A percentile compares a stretch with the other conserved stretches of the same genome.
These are phyloP conservation scores for Peronospora destructor DNA, from an alignment of 352 stramenopile species.

Conservation along the genomic window DNA sequence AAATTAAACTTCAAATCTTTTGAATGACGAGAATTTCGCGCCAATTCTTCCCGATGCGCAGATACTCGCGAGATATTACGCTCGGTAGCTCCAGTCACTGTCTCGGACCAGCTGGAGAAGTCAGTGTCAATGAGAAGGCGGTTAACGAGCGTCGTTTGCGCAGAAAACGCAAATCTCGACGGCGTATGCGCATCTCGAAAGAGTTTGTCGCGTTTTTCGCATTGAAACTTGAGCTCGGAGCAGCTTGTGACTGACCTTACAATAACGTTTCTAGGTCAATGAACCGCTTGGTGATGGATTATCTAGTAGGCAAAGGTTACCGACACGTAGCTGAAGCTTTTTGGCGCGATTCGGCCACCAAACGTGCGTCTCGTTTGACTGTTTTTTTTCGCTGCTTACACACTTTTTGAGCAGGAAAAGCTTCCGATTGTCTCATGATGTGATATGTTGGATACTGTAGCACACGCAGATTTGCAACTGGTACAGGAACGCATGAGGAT, in stretches of 20 bases:
- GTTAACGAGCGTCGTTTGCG: slow-evolving; percentile 18
- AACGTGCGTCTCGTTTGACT: slow-evolving; percentile 38
- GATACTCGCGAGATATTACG: slow-evolving; percentile 16
- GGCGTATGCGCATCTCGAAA: slow-evolving; percentile 60
- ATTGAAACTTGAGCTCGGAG: background rate
- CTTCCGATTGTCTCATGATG: slow-evolving; percentile 16
- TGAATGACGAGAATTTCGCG: too few relatives aligned
- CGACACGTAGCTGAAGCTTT: slow-evolving; percentile 71
- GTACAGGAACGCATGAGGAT: slow-evolving; percentile 70
- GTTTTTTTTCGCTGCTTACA: background rate
- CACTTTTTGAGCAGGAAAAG: background rate
- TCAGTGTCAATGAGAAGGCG: slow-evolving; percentile 11
- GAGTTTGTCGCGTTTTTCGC: slow-evolving; percentile 33
- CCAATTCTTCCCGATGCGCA: too few relatives aligned
- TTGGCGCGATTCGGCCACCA: slow-evolving; percentile 58
- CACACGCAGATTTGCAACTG: slow-evolving; percentile 62
- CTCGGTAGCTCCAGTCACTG: slow-evolving; percentile 17
- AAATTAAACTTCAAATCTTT: too few relatives aligned
- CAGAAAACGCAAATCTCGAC: slow-evolving; percentile 25
- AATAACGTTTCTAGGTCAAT: slow-evolving; percentile 39
- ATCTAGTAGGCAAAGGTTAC: slow-evolving; percentile 74
- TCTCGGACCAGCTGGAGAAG: slow-evolving; percentile 11
- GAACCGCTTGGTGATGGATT: slow-evolving; percentile 78
- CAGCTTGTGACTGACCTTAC: slow-evolving; percentile 4
- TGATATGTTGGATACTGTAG: slow-evolving; percentile 17